Percentiles rank a stretch among this genome's conserved stretches.
phyloP scores from a whole-genome alignment of 495 filamentous ascomycete genomes.

The Aeminium ludgeri region DNA sequence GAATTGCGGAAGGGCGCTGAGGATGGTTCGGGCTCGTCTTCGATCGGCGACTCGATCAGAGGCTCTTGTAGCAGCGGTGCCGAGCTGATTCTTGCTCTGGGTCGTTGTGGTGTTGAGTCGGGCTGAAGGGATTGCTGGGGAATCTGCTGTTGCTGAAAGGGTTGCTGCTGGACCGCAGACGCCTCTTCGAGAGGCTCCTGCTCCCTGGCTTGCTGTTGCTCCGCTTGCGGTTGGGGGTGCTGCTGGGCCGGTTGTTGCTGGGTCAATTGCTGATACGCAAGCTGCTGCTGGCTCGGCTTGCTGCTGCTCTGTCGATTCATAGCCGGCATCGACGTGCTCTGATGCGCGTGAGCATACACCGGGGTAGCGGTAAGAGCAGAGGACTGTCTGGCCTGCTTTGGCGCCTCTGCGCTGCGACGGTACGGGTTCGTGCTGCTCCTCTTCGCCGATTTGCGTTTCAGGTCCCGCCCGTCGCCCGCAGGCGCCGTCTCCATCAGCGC shows the following conservation, averaged over 20 bases:
- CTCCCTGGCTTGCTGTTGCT: not conserved
- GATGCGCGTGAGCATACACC: constrained; percentile 8
- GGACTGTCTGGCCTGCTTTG: not conserved
- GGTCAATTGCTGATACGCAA: not conserved
- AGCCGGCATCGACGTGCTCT: not conserved
- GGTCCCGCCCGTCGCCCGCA: not conserved
- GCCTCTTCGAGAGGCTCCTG: no score
- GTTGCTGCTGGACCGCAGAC: no score
- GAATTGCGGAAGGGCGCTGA: constrained; percentile 22
- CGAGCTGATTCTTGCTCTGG: constrained; percentile 25
- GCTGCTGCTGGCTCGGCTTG: not conserved
- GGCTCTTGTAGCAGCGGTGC: constrained; percentile 29
- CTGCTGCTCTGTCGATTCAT: constrained; percentile 2
- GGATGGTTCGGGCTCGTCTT: constrained; percentile 26
- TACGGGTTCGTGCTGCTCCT: constrained; percentile 4
- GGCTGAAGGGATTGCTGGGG: no score
- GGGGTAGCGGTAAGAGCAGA: constrained; percentile 2
- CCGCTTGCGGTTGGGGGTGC: constrained; percentile 3
- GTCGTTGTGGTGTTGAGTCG: no score
- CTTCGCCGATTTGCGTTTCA: not conserved
- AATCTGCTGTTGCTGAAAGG: no score
- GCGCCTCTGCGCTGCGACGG: constrained; percentile 3
- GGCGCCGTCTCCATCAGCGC: constrained; percentile 7
- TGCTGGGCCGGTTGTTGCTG: not conserved
- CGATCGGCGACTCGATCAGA: constrained; percentile 27